A percentile compares a stretch with the other conserved stretches of the same genome.
phyloP scores from a whole-genome alignment of 139 green algal species.

The Auxenochlorella protothecoides region DNA sequence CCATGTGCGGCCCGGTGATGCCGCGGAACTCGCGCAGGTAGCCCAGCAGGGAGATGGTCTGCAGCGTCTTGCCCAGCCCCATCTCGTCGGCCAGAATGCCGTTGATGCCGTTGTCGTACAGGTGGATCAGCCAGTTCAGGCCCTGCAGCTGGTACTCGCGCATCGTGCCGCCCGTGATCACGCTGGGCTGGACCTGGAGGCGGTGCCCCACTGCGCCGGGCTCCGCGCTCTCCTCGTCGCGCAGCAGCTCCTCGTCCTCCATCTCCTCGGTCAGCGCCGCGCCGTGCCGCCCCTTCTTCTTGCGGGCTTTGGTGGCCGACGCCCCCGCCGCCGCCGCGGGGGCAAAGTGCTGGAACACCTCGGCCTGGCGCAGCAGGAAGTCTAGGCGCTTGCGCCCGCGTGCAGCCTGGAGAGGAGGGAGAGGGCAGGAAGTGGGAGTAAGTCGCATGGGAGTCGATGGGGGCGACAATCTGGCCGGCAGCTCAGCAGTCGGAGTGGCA shows the following conservation, averaged over 20 bases:
- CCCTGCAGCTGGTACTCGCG: slow-evolving; percentile 97
- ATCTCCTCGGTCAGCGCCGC: slow-evolving; percentile 68
- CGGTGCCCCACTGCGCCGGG: slow-evolving; percentile 51
- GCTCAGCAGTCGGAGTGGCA: too few species aligned
- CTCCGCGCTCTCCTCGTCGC: slow-evolving; percentile 67
- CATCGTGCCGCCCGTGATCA: slow-evolving; percentile 85
- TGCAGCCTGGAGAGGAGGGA: slow-evolving; percentile 41
- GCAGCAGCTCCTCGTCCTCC: slow-evolving; percentile 87
- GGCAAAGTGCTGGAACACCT: slow-evolving; percentile 98
- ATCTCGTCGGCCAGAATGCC: slow-evolving; percentile 99
- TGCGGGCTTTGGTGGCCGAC: slow-evolving; percentile 32
- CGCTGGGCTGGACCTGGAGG: slow-evolving; percentile 66
- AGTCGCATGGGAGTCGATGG: too few species aligned
- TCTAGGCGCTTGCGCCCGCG: slow-evolving; percentile 66
- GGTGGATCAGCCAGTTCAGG: slow-evolving; percentile 98
- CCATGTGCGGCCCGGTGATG: slow-evolving; percentile 93
- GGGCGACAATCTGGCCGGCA: too few species aligned
- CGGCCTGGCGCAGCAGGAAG: slow-evolving; percentile 91
- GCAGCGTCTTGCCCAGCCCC: slow-evolving; percentile 96
- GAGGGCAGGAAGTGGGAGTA: too few species aligned
- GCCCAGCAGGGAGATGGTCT: slow-evolving; percentile 93
- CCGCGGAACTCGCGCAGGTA: slow-evolving; percentile 94
- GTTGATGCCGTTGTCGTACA: slow-evolving; percentile 99
- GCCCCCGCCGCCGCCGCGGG: slow-evolving; percentile 8
- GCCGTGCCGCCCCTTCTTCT: slow-evolving; percentile 49